These are phyloP conservation scores for Schrenkiella parvula DNA, from an alignment of 345 rosid genomes.

Conservation along the genomic window DNA sequence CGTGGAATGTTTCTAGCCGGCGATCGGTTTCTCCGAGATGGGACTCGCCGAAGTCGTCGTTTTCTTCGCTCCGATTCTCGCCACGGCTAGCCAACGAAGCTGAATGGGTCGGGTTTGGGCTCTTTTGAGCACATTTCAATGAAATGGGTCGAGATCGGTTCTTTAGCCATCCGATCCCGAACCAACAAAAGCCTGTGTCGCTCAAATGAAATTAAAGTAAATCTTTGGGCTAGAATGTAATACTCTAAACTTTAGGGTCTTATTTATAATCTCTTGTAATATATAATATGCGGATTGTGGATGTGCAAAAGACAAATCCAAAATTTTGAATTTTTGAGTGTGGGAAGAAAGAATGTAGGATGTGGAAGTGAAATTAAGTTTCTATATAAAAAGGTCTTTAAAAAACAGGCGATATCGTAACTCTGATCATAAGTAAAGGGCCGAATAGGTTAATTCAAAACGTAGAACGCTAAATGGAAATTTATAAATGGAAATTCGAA, in stretches of 20 bases:
- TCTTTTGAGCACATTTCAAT: slow-evolving; percentile 37
- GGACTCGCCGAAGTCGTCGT: slow-evolving; percentile 56
- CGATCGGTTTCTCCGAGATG: slow-evolving; percentile 49
- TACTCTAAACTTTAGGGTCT: not conserved
- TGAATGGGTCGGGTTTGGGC: slow-evolving; percentile 73
- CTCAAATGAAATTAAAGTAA: not conserved
- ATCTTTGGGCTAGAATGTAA: not conserved
- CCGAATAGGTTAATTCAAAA: not conserved
- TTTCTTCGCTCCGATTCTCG: slow-evolving; percentile 59
- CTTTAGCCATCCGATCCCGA: slow-evolving; percentile 27
- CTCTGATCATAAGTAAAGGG: not conserved
- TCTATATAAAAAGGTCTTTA: not conserved
- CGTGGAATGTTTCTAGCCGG: slow-evolving; percentile 63
- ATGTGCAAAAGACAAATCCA: not conserved
- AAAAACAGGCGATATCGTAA: not conserved
- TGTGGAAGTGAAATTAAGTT: not conserved
- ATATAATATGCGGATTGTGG: not conserved
- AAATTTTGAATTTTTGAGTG: slow-evolving; percentile 5
- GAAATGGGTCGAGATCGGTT: slow-evolving; percentile 7
- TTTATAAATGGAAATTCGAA: not conserved
- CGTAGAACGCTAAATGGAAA: not conserved
- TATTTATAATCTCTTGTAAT: not conserved
- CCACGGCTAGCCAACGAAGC: slow-evolving; percentile 51
- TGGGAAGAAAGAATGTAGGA: not conserved
- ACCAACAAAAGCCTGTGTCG: not conserved